Conservation (phyloP, 1,139 yeast species). For the Taiozyma onychis region DNA sequence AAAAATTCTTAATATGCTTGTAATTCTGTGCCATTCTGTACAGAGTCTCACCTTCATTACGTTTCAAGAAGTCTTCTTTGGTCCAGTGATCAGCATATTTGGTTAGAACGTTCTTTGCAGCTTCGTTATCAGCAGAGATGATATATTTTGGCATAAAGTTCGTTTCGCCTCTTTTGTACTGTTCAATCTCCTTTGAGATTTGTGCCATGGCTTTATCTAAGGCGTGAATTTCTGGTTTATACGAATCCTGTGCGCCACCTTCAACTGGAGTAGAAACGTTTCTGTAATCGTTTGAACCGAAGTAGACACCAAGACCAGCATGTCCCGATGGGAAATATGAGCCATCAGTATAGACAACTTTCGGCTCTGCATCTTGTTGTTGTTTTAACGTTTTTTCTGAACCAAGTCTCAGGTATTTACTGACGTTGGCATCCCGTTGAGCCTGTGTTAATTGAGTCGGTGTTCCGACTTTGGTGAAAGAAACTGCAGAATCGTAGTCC, state of each 20-base stretch:
- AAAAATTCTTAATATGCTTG: constrained; percentile 25
- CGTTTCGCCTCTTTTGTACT: constrained; percentile 18
- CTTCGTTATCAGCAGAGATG: constrained; percentile 53
- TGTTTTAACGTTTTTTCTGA: constrained; percentile 1
- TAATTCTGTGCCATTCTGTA: constrained; percentile 23
- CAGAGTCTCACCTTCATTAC: constrained; percentile 25
- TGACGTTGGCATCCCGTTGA: constrained; percentile 1
- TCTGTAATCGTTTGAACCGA: constrained; percentile 48
- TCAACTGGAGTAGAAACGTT: constrained; percentile 48
- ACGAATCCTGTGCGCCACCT: constrained; percentile 59
- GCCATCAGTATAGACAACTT: constrained; percentile 61
- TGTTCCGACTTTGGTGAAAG: constrained; percentile 24
- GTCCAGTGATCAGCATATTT: constrained; percentile 42
- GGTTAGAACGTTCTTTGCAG: constrained; percentile 43
- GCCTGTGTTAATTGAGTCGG: background rate
- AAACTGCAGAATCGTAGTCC: constrained; percentile 31
- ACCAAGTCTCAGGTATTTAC: constrained; percentile 2
- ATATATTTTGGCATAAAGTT: constrained; percentile 27
- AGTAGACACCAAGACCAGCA: constrained; percentile 74
- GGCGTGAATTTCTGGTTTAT: constrained; percentile 75
- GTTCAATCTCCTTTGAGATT: constrained; percentile 32
- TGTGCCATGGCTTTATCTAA: constrained; percentile 46
- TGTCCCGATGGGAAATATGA: constrained; percentile 45
- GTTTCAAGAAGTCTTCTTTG: constrained; percentile 22
- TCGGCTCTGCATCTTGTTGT: constrained; percentile 5